Conservation (phyloP, 2,329 filamentous ascomycete genomes). For the Sarocladium oryzae region DNA sequence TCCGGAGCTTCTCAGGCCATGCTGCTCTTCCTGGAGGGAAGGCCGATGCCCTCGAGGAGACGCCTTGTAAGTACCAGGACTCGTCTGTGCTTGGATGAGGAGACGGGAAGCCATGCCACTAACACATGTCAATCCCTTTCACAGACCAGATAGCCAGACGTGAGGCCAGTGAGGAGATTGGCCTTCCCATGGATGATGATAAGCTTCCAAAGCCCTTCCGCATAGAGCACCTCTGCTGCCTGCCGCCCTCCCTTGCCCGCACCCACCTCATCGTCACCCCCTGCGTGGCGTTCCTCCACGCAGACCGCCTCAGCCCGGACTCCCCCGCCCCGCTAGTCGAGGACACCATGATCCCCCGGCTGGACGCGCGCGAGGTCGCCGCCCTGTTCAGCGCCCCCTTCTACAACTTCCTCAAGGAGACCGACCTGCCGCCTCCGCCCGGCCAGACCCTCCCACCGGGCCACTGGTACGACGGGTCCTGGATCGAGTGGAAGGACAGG, state of each 20-base stretch:
- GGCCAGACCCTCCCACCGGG: slow-evolving; percentile 38
- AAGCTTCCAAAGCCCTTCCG: slow-evolving; percentile 70
- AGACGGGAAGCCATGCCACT: background rate
- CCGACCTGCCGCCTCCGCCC: slow-evolving; percentile 45
- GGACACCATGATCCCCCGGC: slow-evolving; percentile 66
- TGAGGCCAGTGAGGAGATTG: slow-evolving; percentile 91
- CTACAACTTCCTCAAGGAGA: slow-evolving; percentile 65
- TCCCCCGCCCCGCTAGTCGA: slow-evolving; percentile 45
- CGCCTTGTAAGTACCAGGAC: slow-evolving; percentile 43
- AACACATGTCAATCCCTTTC: too few relatives aligned
- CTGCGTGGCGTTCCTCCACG: slow-evolving; percentile 71
- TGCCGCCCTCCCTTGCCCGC: slow-evolving; percentile 69
- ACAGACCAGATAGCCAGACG: slow-evolving; percentile 74
- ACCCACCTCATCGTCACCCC: slow-evolving; percentile 70
- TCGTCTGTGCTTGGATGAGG: background rate
- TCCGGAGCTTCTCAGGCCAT: slow-evolving; percentile 72
- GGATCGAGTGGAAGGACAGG: slow-evolving; percentile 71
- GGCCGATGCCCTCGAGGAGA: slow-evolving; percentile 51
- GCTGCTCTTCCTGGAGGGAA: slow-evolving; percentile 81
- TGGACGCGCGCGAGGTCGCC: slow-evolving; percentile 87
- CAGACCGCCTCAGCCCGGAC: slow-evolving; percentile 37
- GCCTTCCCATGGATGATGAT: slow-evolving; percentile 65
- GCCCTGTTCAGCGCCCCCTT: slow-evolving; percentile 90
- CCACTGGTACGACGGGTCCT: slow-evolving; percentile 79
- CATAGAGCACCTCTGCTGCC: slow-evolving; percentile 80